A percentile compares a stretch with the other conserved stretches of the same genome.
phyloP scores from a whole-genome alignment of 768 basidiomycete species.

The Serendipita sp. region DNA sequence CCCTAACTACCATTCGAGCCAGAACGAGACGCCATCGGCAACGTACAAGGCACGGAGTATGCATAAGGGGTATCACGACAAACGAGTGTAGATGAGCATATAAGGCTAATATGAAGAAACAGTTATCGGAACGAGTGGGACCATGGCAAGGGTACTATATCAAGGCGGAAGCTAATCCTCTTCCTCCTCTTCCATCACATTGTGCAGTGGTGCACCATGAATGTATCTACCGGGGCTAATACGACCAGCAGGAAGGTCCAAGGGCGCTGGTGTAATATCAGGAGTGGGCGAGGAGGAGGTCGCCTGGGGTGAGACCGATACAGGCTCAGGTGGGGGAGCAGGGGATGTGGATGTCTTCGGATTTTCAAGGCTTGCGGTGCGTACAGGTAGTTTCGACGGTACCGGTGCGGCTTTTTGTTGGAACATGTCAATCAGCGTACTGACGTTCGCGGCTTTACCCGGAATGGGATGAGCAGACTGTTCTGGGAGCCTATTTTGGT shows the following conservation, averaged over 20 bases:
- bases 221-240: constrained; percentile 56
- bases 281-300: neutral
- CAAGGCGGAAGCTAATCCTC: constrained; percentile 28
- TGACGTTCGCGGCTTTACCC: constrained; percentile 6
- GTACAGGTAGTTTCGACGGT: constrained; percentile 25
- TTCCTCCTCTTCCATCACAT: constrained; percentile 72
- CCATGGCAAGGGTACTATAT: neutral
- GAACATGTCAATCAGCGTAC: constrained; percentile 68
- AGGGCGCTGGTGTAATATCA: constrained; percentile 4
- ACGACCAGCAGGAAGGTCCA: constrained; percentile 26
- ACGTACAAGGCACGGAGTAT: too few relatives aligned
- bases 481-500: neutral
- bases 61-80: neutral
- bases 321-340: constrained; percentile 23
- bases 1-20: too few relatives aligned
- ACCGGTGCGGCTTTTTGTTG: constrained; percentile 35
- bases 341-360: constrained; percentile 10
- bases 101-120: neutral
- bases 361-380: constrained; percentile 12
- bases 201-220: constrained; percentile 75
- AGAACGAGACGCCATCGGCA: too few relatives aligned
- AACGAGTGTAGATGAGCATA: neutral
- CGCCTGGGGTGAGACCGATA: constrained; percentile 15
- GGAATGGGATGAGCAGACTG: neutral
- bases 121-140: neutral